Evolutionary conservation across 2,329 filamentous ascomycete species (phyloP), one percentile per base, ranked within the genome.

Genomic region (Phyllosticta capitalensis): DNA sequence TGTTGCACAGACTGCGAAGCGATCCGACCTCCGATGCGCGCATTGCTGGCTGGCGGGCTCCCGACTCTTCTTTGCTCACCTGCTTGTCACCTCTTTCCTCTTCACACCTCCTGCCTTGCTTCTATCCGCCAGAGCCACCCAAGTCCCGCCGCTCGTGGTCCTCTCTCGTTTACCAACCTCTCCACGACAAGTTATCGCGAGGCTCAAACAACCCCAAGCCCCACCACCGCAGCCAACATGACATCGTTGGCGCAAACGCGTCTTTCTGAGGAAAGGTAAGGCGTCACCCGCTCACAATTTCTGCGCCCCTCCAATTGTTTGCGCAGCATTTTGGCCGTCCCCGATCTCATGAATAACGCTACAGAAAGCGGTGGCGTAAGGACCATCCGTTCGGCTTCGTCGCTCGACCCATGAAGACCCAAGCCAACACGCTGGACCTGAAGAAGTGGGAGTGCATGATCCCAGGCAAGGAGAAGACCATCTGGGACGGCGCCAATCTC

Each of bases 331-430:
- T 45, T 45, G 38, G 38, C 19, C 20, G 45, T 53, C 38, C 52
- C 69, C 72, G 56, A 71, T 55, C 51, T 38, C 60, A 55, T 54
- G n/a, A 52, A 45, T 58, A 62, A 55, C 17, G 38, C 38, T n/a
- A 50, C 67, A 96, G 92, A 64, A 97, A 96, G 78, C 90, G 96
- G 77, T 99, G 94, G 94, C 86, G 94, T 65, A 87, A 87, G 71
- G 92, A 99, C 67, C 94, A 99, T 70, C 95, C 95, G 0, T 99
- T 99, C 70, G 94, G 94, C 63, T 99, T 99, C 78, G 96, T 89
- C 74, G 94, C 94, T 22, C 90, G 92, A 71, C 94, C 95, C 12
- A 79, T 86, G 63, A 88, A 92, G 66, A 92, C 85, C 63, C 74
- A 86, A 19, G 82, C 90, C 65, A 92, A 91, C 59, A 84, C 90